Conservation (phyloP, 2,329 filamentous ascomycete genomes). For the Amauroascus niger region DNA sequence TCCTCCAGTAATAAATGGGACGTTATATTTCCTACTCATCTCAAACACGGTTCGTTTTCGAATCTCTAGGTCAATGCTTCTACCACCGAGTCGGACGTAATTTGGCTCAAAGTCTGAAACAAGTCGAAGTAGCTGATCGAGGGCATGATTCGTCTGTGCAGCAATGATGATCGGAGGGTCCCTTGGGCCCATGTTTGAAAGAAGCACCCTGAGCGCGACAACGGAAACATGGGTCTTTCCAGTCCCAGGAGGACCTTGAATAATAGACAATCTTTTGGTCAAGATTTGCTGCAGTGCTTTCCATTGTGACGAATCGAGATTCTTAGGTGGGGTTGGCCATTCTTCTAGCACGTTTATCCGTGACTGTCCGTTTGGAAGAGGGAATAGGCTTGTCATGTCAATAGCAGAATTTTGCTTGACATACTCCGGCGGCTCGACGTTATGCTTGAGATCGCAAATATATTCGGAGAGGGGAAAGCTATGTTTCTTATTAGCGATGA, state of each 20-base stretch:
- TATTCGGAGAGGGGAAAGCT: slow-evolving; percentile 40
- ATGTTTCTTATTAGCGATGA: not conserved
- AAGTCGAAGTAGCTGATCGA: slow-evolving; percentile 68
- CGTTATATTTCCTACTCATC: slow-evolving; percentile 38
- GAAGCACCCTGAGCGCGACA: slow-evolving; percentile 55
- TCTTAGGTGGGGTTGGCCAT: slow-evolving; percentile 43
- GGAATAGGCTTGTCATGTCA: slow-evolving; percentile 42
- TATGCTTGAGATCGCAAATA: slow-evolving; percentile 31
- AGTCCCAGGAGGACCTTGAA: slow-evolving; percentile 74
- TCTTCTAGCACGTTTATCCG: slow-evolving; percentile 45
- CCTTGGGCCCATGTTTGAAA: slow-evolving; percentile 46
- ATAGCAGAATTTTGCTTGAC: slow-evolving; percentile 41
- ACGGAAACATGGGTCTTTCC: slow-evolving; percentile 79
- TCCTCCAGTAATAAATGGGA: slow-evolving; percentile 33
- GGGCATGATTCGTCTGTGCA: slow-evolving; percentile 81
- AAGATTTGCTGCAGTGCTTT: slow-evolving; percentile 60
- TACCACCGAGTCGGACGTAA: slow-evolving; percentile 59
- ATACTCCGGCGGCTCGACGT: slow-evolving; percentile 45
- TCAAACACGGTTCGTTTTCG: slow-evolving; percentile 58
- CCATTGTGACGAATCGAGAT: slow-evolving; percentile 63
- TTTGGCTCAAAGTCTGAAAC: slow-evolving; percentile 52
- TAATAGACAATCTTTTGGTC: slow-evolving; percentile 59
- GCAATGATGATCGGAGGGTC: slow-evolving; percentile 66
- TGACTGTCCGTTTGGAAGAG: slow-evolving; percentile 28
- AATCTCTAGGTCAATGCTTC: slow-evolving; percentile 57